phyloP scores from a whole-genome alignment of 2,329 filamentous ascomycete genomes.

The Claviceps sorghi region DNA sequence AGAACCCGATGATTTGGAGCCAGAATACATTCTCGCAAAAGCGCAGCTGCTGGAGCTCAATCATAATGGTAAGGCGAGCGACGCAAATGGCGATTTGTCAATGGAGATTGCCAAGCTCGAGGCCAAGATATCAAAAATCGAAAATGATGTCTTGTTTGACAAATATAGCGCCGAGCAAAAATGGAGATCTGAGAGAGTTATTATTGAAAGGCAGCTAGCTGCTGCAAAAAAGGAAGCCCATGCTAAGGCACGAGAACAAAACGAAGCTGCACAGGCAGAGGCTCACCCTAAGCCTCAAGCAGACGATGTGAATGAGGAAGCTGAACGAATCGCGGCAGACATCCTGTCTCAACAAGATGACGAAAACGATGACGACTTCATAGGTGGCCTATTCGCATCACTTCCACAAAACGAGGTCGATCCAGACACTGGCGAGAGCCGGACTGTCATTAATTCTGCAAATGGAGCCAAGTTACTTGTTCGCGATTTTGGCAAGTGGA shows the following conservation, averaged over 20 bases:
- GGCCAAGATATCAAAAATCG: slow-evolving; percentile 61
- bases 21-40: slow-evolving; percentile 65
- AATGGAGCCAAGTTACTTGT: slow-evolving; percentile 45
- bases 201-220: slow-evolving; percentile 47
- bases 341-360: slow-evolving; percentile 42
- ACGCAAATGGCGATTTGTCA: slow-evolving; percentile 14
- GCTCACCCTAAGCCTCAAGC: slow-evolving; percentile 16
- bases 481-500: slow-evolving; percentile 72
- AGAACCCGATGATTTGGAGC: slow-evolving; percentile 60
- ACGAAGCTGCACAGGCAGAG: slow-evolving; percentile 11
- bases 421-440: slow-evolving; percentile 40
- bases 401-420: slow-evolving; percentile 48
- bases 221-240: slow-evolving; percentile 26
- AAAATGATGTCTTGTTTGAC: slow-evolving; percentile 66
- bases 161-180: slow-evolving; percentile 46
- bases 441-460: slow-evolving; percentile 37
- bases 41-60: slow-evolving; percentile 45
- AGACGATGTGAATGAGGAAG: slow-evolving; percentile 37
- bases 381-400: slow-evolving; percentile 38
- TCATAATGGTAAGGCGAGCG: slow-evolving; percentile 10
- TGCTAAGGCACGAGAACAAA: slow-evolving; percentile 10
- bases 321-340: slow-evolving; percentile 43
- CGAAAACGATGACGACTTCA: slow-evolving; percentile 41
- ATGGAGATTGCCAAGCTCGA: slow-evolving; percentile 49
- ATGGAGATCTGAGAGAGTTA: slow-evolving; percentile 46